Evolutionary conservation across 331 rosid genomes (phyloP).

Genomic region (Dryas integrifolia): DNA sequence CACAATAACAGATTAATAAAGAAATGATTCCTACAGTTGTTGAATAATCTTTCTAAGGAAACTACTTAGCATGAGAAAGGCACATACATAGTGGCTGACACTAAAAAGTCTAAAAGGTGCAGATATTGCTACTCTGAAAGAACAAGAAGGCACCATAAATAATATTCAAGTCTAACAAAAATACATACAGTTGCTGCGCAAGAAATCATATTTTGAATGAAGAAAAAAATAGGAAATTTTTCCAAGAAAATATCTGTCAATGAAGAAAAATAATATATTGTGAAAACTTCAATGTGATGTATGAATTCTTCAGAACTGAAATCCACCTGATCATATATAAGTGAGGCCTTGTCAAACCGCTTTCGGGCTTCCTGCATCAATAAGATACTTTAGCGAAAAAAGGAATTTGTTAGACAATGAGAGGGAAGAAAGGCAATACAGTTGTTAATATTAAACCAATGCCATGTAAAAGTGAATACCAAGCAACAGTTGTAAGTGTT

Average conservation of each 20-base stretch:
- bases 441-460: background rate
- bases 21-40: background rate
- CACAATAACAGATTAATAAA: background rate
- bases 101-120: background rate
- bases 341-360: slow-evolving; percentile 70
- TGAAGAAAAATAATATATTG: background rate
- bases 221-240: background rate
- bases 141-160: background rate
- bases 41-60: background rate
- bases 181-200: background rate
- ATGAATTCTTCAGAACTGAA: slow-evolving; percentile 25
- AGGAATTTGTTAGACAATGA: background rate
- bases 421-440: background rate
- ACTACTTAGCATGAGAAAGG: background rate
- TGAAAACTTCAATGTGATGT: background rate
- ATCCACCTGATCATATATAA: slow-evolving; percentile 64
- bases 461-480: background rate
- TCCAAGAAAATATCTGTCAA: background rate
- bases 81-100: background rate
- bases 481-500: background rate
- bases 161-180: background rate
- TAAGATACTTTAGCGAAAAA: slow-evolving; percentile 11
- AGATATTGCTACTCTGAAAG: background rate
- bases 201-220: background rate
- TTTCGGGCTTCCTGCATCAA: slow-evolving; percentile 65